Evolutionary conservation across 2,329 filamentous ascomycete species (phyloP), one percentile per base, ranked within the genome.

Genomic region (Clonostachys sp.): DNA sequence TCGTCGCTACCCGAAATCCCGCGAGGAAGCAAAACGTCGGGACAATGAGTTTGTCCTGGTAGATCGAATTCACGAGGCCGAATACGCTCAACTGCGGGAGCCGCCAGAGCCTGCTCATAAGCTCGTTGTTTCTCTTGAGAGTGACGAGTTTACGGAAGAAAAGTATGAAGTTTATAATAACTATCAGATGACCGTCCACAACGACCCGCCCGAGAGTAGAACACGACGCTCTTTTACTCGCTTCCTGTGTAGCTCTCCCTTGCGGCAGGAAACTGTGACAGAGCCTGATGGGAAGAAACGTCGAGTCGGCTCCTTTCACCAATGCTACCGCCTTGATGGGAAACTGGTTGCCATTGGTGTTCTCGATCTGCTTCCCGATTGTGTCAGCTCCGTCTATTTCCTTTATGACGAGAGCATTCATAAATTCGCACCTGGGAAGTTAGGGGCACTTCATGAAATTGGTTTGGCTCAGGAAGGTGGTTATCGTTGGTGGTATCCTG

Each of bases 331-430:
- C 33, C 71, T 94, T 4, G 86, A 94, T 58, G 88, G 87, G 18
- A 75, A 81, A 44, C 72, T 94, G 13, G 81, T 92, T 20, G 89
- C 89, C 3, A 77, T 94, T 53, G 84, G 84, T 0, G 85, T 94
- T 2, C 70, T 94, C 6, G 89, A 94, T 60, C 72, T 94, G 9
- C 71, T 94, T 2, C 89, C 89, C 0, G 73, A 89, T 49, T 84
- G 81, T 54, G 86, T 94, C 44, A 91, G 87, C 56, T 86, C 86
- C 5, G 89, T 94, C 12, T 94, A 94, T 66, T 89, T 94, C 60
- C 68, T 94, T 51, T 94, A 94, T 59, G 80, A 91, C 57, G 82
- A 85, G 57, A 87, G 86, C 52, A 81, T 90, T 46, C 81, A 87
- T 55, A 73, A 75, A 48, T 84, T 80, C 66, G 77, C 77, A 20